A percentile compares a stretch with the other conserved stretches of the same genome.
phyloP scores from a whole-genome alignment of 1,284 basidiomycete species.

The Leccinum pachyderme region DNA sequence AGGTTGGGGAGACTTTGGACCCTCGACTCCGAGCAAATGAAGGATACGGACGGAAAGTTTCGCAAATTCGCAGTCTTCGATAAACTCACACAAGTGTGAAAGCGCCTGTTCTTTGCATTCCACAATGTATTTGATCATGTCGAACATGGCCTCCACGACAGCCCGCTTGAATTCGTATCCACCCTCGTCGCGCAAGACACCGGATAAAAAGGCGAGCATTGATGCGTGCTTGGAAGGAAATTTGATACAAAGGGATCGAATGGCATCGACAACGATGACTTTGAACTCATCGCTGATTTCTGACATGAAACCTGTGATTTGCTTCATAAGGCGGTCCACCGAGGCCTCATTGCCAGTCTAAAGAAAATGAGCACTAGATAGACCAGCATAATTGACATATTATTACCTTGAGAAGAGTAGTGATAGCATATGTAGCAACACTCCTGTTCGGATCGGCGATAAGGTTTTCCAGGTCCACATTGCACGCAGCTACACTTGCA shows the following conservation, averaged over 20 bases:
- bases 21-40: conserved; percentile 93
- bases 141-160: conserved; percentile 99
- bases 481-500: conserved; percentile 86
- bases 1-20: conserved; percentile 92
- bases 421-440: conserved; percentile 98
- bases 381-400: background rate
- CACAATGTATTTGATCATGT: conserved; percentile 98
- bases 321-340: conserved; percentile 98
- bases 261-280: conserved; percentile 98
- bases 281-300: conserved; percentile 99
- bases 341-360: conserved; percentile 98
- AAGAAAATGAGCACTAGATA: conserved; percentile 9
- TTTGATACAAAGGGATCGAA: conserved; percentile 97
- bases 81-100: conserved; percentile 99
- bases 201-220: conserved; percentile 94
- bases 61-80: conserved; percentile 99
- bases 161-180: conserved; percentile 99
- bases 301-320: conserved; percentile 98
- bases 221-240: conserved; percentile 96
- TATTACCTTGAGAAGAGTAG: conserved; percentile 89
- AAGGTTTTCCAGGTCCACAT: conserved; percentile 96
- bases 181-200: conserved; percentile 93
- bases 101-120: conserved; percentile 97
- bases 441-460: conserved; percentile 96
- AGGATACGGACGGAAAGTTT: conserved; percentile 98